Evolutionary conservation across 2,329 filamentous ascomycete species (phyloP), one percentile per base, ranked within the genome.

Genomic region (Ophiosphaerella herpotricha): DNA sequence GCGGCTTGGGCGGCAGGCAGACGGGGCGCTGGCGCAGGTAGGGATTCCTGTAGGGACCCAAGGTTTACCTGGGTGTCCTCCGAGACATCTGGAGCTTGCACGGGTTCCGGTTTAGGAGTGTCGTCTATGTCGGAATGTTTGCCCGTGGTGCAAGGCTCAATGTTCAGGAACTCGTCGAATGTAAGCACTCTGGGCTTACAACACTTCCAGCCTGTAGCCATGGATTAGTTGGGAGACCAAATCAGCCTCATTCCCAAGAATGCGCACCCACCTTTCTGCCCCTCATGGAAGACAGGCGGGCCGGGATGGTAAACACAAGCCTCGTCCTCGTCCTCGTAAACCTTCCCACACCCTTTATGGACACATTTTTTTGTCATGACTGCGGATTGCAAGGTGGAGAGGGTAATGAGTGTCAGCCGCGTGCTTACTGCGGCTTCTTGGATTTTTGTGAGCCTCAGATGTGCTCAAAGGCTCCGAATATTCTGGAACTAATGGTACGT

Each of bases 171-270:
- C 77, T 99, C 94, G 77, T 99, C 94, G 73, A 99, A 99, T 52
- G 91, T 97, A 65, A 99, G 81, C 65, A 97, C 91, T 68, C 94
- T 89, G 49, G 92, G 88, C 78, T 97, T 97, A 84, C 94, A 99
- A 80, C 94, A 99, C 79, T 96, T 95, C 93, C 94, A 97, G 70
- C 94, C 93, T 97, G 67, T 16, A 18, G n/a, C 14, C 4, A 13
- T 5, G 26, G 12, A 43, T 63, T 32, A 58, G 55, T 37, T 50
- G 40, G 42, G 45, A 29, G 5, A 23, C n/a, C 12, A 5, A 12
- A 5, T 29, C 26, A 43, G 24, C 14, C 37, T n/a, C 41, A 18
- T 50, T 39, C 43, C 14, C 9, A 36, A 38, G 7, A 16, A 21
- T 51, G 43, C 44, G 48, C 40, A 49, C 55, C 48, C 52, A 96